phyloP scores from a whole-genome alignment of 2,329 filamentous ascomycete genomes.

The Hypoxylon sp. region DNA sequence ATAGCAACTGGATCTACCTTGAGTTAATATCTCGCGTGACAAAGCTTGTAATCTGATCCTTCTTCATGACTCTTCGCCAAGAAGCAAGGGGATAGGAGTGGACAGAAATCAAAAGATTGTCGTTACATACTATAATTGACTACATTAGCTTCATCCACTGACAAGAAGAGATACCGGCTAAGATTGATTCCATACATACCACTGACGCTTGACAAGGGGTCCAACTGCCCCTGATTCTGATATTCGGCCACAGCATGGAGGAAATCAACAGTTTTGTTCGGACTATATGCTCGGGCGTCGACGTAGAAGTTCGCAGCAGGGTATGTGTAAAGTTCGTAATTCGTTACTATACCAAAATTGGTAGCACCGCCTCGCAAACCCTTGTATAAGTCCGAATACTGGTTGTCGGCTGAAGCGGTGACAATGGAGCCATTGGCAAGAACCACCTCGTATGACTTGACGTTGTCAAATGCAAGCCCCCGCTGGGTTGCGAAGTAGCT shows the following conservation, averaged over 20 bases:
- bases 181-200: slow-evolving; percentile 20
- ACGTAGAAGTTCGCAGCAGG: slow-evolving; percentile 31
- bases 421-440: slow-evolving; percentile 48
- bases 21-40: slow-evolving; percentile 7
- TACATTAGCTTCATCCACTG: slow-evolving; percentile 19
- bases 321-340: slow-evolving; percentile 47
- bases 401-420: slow-evolving; percentile 44
- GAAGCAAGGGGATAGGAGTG: background rate
- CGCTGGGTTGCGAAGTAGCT: slow-evolving; percentile 51
- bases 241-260: slow-evolving; percentile 40
- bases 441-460: slow-evolving; percentile 45
- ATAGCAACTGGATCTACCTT: slow-evolving; percentile 35
- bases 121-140: slow-evolving; percentile 22
- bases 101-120: background rate
- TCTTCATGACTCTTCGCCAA: background rate
- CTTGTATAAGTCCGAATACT: slow-evolving; percentile 48
- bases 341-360: slow-evolving; percentile 53
- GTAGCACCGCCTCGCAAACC: slow-evolving; percentile 46
- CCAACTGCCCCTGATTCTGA: slow-evolving; percentile 38
- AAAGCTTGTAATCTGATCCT: too few species aligned
- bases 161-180: background rate
- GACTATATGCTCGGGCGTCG: slow-evolving; percentile 37
- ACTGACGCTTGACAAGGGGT: slow-evolving; percentile 34
- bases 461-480: slow-evolving; percentile 42
- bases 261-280: slow-evolving; percentile 40